These are phyloP conservation scores for Cucumis cinereus DNA, from an alignment of 306 rosid species.

Conservation along the genomic window DNA sequence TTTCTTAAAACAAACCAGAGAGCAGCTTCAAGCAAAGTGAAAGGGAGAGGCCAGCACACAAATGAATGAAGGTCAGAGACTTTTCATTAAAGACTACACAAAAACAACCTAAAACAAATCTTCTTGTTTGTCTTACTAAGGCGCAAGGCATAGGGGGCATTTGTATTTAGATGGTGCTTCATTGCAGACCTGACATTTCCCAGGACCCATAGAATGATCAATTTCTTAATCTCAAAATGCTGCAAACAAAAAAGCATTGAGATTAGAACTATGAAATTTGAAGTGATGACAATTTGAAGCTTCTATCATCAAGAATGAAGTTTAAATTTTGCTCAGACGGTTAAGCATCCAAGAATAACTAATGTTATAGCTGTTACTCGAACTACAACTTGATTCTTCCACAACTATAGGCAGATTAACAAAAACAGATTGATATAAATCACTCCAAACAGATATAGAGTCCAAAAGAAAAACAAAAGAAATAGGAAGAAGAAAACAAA, in stretches of 20 bases:
- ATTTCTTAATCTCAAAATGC: not conserved
- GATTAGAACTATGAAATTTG: not conserved
- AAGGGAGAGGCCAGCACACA: not conserved
- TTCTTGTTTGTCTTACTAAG: conserved; percentile 38
- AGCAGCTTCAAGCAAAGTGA: conserved; percentile 38
- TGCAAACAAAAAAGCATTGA: not conserved
- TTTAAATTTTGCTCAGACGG: not conserved
- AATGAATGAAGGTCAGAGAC: not conserved
- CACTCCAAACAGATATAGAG: not conserved
- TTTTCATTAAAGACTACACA: not conserved
- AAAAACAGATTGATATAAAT: not conserved
- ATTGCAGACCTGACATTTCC: conserved; percentile 57
- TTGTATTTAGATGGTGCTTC: conserved; percentile 64
- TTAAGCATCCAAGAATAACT: not conserved
- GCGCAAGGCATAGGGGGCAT: conserved; percentile 62
- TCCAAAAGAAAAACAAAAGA: not conserved
- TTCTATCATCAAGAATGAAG: not conserved
- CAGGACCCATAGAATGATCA: conserved; percentile 20
- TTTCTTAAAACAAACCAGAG: conserved; percentile 63
- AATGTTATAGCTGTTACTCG: not conserved
- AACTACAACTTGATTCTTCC: not conserved
- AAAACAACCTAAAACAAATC: not conserved
- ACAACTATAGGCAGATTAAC: not conserved
- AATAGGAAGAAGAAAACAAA: not conserved
- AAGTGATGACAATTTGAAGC: not conserved